Evolutionary conservation across 331 rosid species (phyloP).

Genomic region (Spiraea crenata): DNA sequence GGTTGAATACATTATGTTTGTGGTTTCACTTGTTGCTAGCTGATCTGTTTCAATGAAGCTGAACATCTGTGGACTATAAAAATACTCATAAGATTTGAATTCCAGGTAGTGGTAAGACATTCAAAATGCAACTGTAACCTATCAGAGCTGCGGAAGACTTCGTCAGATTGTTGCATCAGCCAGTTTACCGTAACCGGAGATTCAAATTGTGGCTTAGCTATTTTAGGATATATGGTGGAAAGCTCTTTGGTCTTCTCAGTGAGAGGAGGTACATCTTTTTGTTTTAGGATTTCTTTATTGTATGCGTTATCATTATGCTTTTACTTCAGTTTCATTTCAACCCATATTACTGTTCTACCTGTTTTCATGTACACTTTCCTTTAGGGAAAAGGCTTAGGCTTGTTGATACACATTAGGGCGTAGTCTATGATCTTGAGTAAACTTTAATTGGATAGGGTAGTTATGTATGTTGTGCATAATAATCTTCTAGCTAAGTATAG

Average conservation of each 20-base stretch:
- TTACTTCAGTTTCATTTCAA: background rate
- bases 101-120: conserved; percentile 96
- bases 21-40: background rate
- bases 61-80: background rate
- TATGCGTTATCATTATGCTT: background rate
- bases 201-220: conserved; percentile 98
- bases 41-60: background rate
- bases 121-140: conserved; percentile 93
- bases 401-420: background rate
- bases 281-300: conserved; percentile 7
- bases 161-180: conserved; percentile 76
- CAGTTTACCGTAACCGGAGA: conserved; percentile 80
- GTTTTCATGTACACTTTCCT: background rate
- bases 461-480: conserved; percentile 1
- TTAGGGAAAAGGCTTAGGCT: background rate
- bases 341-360: background rate
- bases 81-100: conserved; percentile 29
- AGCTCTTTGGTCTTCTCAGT: conserved; percentile 88
- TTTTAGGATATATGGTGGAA: conserved; percentile 96
- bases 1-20: background rate
- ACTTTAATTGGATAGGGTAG: background rate
- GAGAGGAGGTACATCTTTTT: conserved; percentile 63
- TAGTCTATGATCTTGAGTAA: background rate
- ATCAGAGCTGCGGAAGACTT: conserved; percentile 90
- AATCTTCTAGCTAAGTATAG: background rate